Evolutionary conservation across 176 grass and related monocot genomes (phyloP).

Genomic region (Raddia guianensis): DNA sequence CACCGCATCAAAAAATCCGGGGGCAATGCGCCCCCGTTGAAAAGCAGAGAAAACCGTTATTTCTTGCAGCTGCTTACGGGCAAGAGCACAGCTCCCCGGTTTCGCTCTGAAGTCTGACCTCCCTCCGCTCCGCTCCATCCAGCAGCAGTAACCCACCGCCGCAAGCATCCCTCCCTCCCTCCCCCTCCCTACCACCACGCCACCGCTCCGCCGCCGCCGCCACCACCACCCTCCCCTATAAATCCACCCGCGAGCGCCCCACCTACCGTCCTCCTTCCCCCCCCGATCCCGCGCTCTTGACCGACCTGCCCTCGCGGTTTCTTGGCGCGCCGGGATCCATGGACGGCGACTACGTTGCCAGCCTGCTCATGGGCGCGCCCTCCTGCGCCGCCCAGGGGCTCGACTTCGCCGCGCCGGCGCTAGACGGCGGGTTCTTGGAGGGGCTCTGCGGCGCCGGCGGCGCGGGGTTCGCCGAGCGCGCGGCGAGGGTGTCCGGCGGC

Average conservation of each 20-base stretch:
- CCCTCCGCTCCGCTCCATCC: not conserved
- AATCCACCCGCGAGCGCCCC: conserved; percentile 20
- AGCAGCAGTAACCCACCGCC: conserved; percentile 1
- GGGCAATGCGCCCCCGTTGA: not conserved
- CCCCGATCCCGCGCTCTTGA: conserved; percentile 28
- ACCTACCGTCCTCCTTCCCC: conserved; percentile 25
- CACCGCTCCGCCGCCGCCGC: not conserved
- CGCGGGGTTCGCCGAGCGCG: conserved; percentile 51
- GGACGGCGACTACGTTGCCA: conserved; percentile 52
- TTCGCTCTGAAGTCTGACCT: conserved; percentile 24
- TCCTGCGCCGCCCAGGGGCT: conserved; percentile 21
- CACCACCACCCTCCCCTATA: conserved; percentile 34
- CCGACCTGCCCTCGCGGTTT: conserved; percentile 3
- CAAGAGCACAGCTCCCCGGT: not conserved
- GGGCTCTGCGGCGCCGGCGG: conserved; percentile 46
- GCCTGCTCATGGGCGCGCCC: conserved; percentile 41
- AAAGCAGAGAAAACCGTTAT: not conserved
- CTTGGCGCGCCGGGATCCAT: conserved; percentile 23
- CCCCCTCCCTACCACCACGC: not conserved
- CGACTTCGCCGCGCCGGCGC: conserved; percentile 36
- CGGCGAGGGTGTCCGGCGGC: conserved; percentile 40
- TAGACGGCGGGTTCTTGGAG: conserved; percentile 56
- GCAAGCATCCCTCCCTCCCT: conserved; percentile 17
- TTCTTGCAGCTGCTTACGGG: not conserved
- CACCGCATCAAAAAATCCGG: not conserved